Conservation (phyloP, 163 green algal genomes). For the Scenedesmus sp. region DNA sequence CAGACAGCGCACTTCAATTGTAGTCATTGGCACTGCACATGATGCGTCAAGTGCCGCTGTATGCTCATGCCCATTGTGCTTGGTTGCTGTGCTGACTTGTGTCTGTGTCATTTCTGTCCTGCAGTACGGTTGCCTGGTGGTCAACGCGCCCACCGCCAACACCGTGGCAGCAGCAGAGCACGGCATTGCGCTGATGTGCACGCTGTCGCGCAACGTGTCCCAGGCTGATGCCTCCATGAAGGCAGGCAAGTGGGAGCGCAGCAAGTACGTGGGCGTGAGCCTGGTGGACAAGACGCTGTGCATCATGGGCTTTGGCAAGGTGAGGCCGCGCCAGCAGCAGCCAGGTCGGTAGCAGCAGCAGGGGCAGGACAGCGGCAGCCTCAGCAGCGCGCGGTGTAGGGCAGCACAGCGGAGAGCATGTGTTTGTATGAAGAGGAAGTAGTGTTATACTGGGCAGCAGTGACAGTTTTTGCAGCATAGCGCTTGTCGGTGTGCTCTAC, state of each 20-base stretch:
- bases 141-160: conserved; percentile 98
- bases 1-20: too few species aligned
- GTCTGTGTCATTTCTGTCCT: background rate
- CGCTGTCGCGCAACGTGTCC: conserved; percentile 91
- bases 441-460: too few species aligned
- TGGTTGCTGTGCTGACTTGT: background rate
- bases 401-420: background rate
- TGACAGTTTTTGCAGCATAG: too few species aligned
- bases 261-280: conserved; percentile 88
- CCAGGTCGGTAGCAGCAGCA: background rate
- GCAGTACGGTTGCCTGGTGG: conserved; percentile 92
- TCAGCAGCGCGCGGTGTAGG: background rate
- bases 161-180: conserved; percentile 98
- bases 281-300: conserved; percentile 95
- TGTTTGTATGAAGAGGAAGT: too few species aligned
- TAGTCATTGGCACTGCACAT: background rate
- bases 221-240: conserved; percentile 95
- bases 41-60: background rate
- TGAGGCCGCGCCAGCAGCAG: background rate
- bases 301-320: conserved; percentile 93
- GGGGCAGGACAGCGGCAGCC: background rate
- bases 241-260: conserved; percentile 91
- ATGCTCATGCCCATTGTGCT: background rate
- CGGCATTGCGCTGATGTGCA: conserved; percentile 94
- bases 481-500: too few species aligned